Conservation (phyloP, 2,329 filamentous ascomycete species). For the Diplocarpon mali region DNA sequence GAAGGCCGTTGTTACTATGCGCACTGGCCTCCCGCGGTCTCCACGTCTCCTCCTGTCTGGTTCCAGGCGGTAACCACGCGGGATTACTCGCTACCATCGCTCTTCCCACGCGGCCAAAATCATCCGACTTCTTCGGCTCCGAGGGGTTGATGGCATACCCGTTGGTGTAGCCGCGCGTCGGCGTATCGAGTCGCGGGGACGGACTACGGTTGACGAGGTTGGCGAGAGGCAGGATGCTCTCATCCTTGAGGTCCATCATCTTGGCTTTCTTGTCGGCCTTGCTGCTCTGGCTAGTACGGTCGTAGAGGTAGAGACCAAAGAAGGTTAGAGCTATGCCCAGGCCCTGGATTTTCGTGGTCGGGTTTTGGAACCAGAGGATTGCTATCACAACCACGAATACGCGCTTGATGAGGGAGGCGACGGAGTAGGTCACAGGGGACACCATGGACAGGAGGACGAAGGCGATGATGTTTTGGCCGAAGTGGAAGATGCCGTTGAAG, state of each 20-base stretch:
- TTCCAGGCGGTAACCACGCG: slow-evolving; percentile 67
- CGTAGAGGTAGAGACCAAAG: slow-evolving; percentile 86
- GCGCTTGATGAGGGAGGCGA: slow-evolving; percentile 90
- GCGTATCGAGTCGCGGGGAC: slow-evolving; percentile 28
- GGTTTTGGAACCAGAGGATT: slow-evolving; percentile 90
- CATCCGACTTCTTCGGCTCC: slow-evolving; percentile 29
- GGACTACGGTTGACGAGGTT: slow-evolving; percentile 11
- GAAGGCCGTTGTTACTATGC: background rate
- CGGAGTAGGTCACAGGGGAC: slow-evolving; percentile 92
- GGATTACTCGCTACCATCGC: slow-evolving; percentile 36
- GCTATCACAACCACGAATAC: slow-evolving; percentile 95
- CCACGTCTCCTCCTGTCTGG: slow-evolving; percentile 83
- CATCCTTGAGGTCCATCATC: slow-evolving; percentile 41
- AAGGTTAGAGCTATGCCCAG: slow-evolving; percentile 84
- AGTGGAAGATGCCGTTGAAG: slow-evolving; percentile 96
- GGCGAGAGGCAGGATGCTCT: slow-evolving; percentile 22
- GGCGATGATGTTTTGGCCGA: slow-evolving; percentile 89
- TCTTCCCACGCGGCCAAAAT: slow-evolving; percentile 42
- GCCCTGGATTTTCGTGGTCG: slow-evolving; percentile 73
- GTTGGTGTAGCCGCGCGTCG: slow-evolving; percentile 34
- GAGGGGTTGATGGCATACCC: slow-evolving; percentile 32
- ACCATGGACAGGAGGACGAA: slow-evolving; percentile 89
- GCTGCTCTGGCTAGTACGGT: slow-evolving; percentile 78
- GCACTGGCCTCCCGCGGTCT: slow-evolving; percentile 24
- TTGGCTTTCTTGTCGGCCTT: slow-evolving; percentile 77